Evolutionary conservation across 768 basidiomycete genomes (phyloP).

Genomic region (Lyophyllum atratum): DNA sequence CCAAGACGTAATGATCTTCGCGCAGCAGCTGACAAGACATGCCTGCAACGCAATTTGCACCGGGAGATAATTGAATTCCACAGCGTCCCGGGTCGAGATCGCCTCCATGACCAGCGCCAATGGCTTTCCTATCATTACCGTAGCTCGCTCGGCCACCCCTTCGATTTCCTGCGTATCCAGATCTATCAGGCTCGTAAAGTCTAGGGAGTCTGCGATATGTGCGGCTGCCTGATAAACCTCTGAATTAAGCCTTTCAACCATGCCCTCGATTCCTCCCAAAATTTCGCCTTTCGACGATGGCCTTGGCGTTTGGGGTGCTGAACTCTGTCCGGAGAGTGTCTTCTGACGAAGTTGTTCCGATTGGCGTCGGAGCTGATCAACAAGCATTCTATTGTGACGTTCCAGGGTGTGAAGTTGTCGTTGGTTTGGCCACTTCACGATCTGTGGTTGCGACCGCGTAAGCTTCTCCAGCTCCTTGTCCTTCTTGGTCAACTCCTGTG

Average conservation of each 20-base stretch:
- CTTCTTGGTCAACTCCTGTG: slow-evolving; percentile 7
- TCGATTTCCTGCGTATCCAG: slow-evolving; percentile 1
- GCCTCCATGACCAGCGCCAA: slow-evolving; percentile 30
- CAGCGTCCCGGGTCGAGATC: slow-evolving; percentile 19
- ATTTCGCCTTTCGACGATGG: slow-evolving; percentile 7
- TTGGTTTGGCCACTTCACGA: slow-evolving; percentile 10
- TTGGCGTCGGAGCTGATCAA: slow-evolving; percentile 35
- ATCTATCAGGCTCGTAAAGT: slow-evolving; percentile 22
- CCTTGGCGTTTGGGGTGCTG: neutral
- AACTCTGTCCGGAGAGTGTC: slow-evolving; percentile 9
- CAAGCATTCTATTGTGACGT: slow-evolving; percentile 33
- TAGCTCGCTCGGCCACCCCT: slow-evolving; percentile 23
- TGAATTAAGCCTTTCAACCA: slow-evolving; percentile 34
- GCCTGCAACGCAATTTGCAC: slow-evolving; percentile 42
- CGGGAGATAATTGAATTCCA: slow-evolving; percentile 32
- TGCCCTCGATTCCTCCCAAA: slow-evolving; percentile 16
- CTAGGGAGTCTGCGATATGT: slow-evolving; percentile 39
- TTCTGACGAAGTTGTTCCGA: slow-evolving; percentile 27
- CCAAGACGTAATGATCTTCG: slow-evolving; percentile 43
- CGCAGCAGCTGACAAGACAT: slow-evolving; percentile 39
- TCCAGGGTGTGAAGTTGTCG: slow-evolving; percentile 24
- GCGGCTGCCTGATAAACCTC: slow-evolving; percentile 43
- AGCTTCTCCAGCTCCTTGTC: slow-evolving; percentile 14
- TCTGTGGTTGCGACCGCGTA: slow-evolving; percentile 4
- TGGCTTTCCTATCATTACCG: slow-evolving; percentile 33